A percentile compares a stretch with the other conserved stretches of the same genome.
phyloP scores from a whole-genome alignment of 495 filamentous ascomycete species.

The Penicillium herquei region DNA sequence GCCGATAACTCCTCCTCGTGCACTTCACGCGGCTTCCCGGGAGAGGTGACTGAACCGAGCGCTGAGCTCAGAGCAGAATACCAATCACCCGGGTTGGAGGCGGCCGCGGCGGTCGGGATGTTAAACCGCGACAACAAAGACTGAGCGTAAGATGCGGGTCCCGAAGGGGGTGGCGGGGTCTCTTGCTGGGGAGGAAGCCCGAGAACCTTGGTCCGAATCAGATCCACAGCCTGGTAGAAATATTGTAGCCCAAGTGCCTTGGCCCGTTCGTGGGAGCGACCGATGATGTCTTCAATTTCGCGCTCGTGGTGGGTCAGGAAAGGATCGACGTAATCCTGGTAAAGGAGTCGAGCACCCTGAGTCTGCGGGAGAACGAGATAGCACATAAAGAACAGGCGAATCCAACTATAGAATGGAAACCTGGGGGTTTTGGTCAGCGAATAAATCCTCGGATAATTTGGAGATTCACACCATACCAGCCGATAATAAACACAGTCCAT shows the following conservation, averaged over 20 bases:
- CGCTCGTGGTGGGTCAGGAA: constrained; percentile 84
- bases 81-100: constrained; percentile 55
- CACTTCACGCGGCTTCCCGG: constrained; percentile 44
- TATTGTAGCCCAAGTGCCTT: constrained; percentile 77
- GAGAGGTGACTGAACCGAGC: constrained; percentile 48
- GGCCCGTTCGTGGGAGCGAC: constrained; percentile 73
- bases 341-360: constrained; percentile 83
- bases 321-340: constrained; percentile 81
- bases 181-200: constrained; percentile 61
- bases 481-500: constrained; percentile 80
- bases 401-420: constrained; percentile 92
- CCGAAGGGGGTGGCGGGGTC: constrained; percentile 48
- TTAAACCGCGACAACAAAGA: constrained; percentile 80
- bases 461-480: constrained; percentile 56
- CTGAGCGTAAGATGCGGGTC: constrained; percentile 67
- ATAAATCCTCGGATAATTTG: background rate
- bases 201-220: constrained; percentile 68
- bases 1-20: constrained; percentile 53
- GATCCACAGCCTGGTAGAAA: constrained; percentile 74
- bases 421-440: constrained; percentile 37
- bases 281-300: constrained; percentile 89
- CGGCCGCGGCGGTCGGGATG: constrained; percentile 55
- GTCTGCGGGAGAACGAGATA: constrained; percentile 98
- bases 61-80: constrained; percentile 65
- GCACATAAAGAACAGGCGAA: constrained; percentile 81